Evolutionary conservation across 371 early-diverging fungal genomes (phyloP).

Genomic region (Mortierella sp.): DNA sequence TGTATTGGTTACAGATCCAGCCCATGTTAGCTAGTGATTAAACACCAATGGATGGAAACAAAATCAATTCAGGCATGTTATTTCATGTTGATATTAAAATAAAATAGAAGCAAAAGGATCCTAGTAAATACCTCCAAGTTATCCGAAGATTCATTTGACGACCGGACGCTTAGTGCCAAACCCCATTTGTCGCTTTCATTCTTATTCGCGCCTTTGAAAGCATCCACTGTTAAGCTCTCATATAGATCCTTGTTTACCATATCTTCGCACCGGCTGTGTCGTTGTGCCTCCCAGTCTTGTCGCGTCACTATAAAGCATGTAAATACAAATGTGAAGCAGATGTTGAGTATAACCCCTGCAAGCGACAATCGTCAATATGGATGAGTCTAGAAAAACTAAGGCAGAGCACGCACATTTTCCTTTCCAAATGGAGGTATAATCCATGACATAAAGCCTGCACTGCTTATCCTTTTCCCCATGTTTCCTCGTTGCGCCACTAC

Average conservation of each 20-base stretch:
- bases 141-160: neutral
- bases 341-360: neutral
- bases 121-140: slow-evolving; percentile 25
- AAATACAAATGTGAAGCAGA: neutral
- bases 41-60: neutral
- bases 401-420: slow-evolving; percentile 21
- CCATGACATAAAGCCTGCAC: slow-evolving; percentile 37
- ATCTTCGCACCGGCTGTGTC: slow-evolving; percentile 23
- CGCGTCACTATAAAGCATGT: slow-evolving; percentile 22
- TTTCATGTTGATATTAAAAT: neutral
- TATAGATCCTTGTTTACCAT: slow-evolving; percentile 29
- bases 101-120: neutral
- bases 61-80: neutral
- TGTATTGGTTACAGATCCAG: slow-evolving; percentile 33
- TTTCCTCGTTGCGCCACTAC: neutral
- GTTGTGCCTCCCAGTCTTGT: slow-evolving; percentile 38
- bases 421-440: slow-evolving; percentile 46
- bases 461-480: slow-evolving; percentile 17
- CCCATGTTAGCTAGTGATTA: slow-evolving; percentile 37
- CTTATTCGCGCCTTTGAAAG: slow-evolving; percentile 29
- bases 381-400: neutral
- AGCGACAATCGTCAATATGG: neutral
- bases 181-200: slow-evolving; percentile 24
- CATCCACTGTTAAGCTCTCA: slow-evolving; percentile 29
- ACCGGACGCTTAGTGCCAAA: slow-evolving; percentile 25